phyloP scores from a whole-genome alignment of 202 grass and related monocot genomes.

The Hordeum pubiflorum region DNA sequence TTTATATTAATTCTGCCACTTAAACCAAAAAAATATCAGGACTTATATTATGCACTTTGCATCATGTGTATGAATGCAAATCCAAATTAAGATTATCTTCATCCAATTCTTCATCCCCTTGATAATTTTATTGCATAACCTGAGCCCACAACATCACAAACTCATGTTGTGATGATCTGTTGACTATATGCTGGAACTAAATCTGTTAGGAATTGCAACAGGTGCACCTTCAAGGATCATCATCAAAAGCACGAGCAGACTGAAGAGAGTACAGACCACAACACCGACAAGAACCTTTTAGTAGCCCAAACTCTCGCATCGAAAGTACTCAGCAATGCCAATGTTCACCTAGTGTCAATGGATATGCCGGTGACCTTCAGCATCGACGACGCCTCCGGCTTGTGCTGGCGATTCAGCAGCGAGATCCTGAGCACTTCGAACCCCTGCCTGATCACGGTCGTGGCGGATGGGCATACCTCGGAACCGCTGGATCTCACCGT shows the following conservation, averaged over 20 bases:
- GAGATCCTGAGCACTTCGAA: slow-evolving; percentile 50
- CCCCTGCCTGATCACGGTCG: slow-evolving; percentile 53
- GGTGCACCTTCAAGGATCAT: slow-evolving; percentile 80
- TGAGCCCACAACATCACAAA: neutral
- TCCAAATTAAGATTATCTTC: neutral
- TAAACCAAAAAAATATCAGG: neutral
- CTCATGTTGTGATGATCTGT: neutral
- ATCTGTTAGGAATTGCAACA: slow-evolving; percentile 34
- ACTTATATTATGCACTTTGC: neutral
- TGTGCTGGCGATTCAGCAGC: slow-evolving; percentile 79
- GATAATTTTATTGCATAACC: neutral
- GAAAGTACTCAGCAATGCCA: slow-evolving; percentile 68
- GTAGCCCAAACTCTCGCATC: slow-evolving; percentile 53
- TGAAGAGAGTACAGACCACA: slow-evolving; percentile 19
- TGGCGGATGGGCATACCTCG: slow-evolving; percentile 41
- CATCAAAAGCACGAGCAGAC: slow-evolving; percentile 42
- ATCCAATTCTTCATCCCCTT: neutral
- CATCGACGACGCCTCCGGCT: slow-evolving; percentile 56
- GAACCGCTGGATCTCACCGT: slow-evolving; percentile 47
- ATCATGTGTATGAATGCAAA: neutral
- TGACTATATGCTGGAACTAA: neutral
- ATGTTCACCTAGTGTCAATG: slow-evolving; percentile 71
- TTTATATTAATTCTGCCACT: neutral
- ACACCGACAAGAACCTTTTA: slow-evolving; percentile 56
- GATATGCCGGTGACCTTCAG: slow-evolving; percentile 82